Conservation (phyloP, 75 land plant genomes). For the Selaginella tamariscina region DNA sequence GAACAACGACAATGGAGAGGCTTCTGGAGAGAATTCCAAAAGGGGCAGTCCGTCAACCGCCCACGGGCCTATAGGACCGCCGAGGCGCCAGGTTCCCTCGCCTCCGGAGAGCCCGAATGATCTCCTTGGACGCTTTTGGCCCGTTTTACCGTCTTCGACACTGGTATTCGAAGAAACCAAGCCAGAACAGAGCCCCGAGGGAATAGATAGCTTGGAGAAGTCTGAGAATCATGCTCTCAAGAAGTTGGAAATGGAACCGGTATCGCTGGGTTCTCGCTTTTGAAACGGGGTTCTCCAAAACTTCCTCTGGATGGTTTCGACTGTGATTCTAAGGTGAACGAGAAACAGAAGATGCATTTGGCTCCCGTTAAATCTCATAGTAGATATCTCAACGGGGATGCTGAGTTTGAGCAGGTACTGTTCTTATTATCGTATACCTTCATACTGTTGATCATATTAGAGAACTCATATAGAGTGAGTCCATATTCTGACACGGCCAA, state of each 20-base stretch:
- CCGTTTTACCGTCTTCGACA: constrained; percentile 12
- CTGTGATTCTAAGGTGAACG: constrained; percentile 16
- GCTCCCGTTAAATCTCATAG: not conserved
- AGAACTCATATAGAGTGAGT: constrained; percentile 7
- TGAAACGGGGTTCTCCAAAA: not conserved
- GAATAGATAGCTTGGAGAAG: not conserved
- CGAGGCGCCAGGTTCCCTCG: constrained; percentile 8
- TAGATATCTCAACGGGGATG: not conserved
- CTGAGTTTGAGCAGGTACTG: not conserved
- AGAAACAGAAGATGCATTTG: not conserved
- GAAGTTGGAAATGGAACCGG: constrained; percentile 8
- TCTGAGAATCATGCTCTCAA: not conserved
- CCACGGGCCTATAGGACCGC: constrained; percentile 29
- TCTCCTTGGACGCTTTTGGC: constrained; percentile 23
- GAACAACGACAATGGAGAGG: constrained; percentile 1
- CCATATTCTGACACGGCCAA: not conserved
- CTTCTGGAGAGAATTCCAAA: constrained; percentile 6
- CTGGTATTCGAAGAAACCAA: constrained; percentile 1
- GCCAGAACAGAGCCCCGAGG: not conserved
- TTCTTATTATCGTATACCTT: not conserved
- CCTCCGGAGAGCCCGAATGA: constrained; percentile 17
- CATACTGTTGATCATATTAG: not conserved
- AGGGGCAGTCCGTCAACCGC: constrained; percentile 2
- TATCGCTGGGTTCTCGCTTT: constrained; percentile 2
- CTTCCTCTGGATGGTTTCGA: constrained; percentile 3